Base-by-base conservation (phyloP, 192 early-diverging fungal genomes). In the Coemansia sp. region DNA sequence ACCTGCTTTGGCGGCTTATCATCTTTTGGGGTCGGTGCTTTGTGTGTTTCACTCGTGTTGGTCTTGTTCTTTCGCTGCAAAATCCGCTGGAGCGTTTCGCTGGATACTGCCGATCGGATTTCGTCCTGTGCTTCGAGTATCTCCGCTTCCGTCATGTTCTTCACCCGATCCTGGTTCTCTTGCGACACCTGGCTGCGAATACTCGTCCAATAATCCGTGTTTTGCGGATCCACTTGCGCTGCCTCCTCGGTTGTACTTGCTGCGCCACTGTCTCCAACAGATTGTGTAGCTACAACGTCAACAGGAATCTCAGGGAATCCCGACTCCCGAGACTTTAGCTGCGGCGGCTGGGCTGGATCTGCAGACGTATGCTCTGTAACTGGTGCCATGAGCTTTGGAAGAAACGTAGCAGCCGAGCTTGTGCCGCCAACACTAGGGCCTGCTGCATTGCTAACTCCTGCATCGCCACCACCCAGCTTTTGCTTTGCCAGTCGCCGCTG, bases 141-240 rank as follows among this genome's bases (percentile, higher is more conserved):
- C 39, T 95, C 91, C 7, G 80, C 70, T 23, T 73, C 80, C 1
- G 90, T 75, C 95, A 97, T 95, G 47, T 62, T 88, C 86, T 56
- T 87, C 73, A 57, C 83, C 65, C 67, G 89, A 69, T 65, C 88
- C 82, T 49, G 79, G 82, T 53, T 87, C 39, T 69, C 72, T 21
- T 57, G 52, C 43, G 70, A 75, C 35, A 71, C 50, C 37, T 76
- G 69, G 29, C 53, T 22, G 24, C 72, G 70, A 23, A 81, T 27
- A 12, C 47, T 15, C 2, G 59, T 27, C 65, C 70, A 69, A 23
- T 64, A 29, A 15, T 50, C 49, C 6, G 5, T 5, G 41, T n/a
- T 45, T 12, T 45, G 14, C 4, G 41, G 41, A 45, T 45, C 14
- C 1, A 21, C 21, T 21, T 21, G 21, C 21, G 21, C 21, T 21